phyloP scores from a whole-genome alignment of 1,284 basidiomycete genomes.

The Dichomitus squalens region DNA sequence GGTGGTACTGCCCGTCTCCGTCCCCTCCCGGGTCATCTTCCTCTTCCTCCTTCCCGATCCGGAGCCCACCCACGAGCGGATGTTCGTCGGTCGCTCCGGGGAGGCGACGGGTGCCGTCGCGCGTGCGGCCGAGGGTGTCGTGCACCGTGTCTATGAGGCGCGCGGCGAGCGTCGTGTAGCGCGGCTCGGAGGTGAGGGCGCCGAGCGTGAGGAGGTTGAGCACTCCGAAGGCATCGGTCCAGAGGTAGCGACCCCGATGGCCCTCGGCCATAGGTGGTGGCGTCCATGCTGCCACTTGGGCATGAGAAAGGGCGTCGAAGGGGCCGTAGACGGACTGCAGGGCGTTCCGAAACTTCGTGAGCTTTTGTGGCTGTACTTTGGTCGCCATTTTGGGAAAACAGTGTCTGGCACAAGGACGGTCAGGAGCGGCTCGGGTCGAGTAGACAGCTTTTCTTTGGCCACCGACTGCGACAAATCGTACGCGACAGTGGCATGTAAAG shows the following conservation, averaged over 20 bases:
- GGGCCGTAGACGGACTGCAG: conserved; percentile 27
- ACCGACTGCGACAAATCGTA: too few relatives aligned
- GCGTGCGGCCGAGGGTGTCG: conserved; percentile 27
- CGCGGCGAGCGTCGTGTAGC: conserved; percentile 23
- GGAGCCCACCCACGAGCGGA: conserved; percentile 31
- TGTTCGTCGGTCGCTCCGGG: conserved; percentile 27
- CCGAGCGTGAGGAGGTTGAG: conserved; percentile 28
- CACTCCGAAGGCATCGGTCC: conserved; percentile 35
- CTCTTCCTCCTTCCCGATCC: conserved; percentile 32
- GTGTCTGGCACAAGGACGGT: not conserved
- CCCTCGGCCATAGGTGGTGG: conserved; percentile 24
- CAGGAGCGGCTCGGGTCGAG: not conserved
- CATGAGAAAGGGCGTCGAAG: conserved; percentile 13
- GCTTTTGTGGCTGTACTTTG: not conserved
- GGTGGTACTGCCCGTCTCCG: conserved; percentile 34
- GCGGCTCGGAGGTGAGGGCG: conserved; percentile 13
- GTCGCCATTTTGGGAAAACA: not conserved
- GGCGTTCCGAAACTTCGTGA: conserved; percentile 15
- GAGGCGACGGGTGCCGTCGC: conserved; percentile 24
- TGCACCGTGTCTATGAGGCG: conserved; percentile 25
- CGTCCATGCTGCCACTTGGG: conserved; percentile 21
- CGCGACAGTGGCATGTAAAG: too few relatives aligned
- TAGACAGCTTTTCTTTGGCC: too few relatives aligned
- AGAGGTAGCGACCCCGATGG: conserved; percentile 30
- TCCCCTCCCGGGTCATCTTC: conserved; percentile 24